Evolutionary conservation across 768 basidiomycete species (phyloP).

Genomic region (Tricholoma sp.): DNA sequence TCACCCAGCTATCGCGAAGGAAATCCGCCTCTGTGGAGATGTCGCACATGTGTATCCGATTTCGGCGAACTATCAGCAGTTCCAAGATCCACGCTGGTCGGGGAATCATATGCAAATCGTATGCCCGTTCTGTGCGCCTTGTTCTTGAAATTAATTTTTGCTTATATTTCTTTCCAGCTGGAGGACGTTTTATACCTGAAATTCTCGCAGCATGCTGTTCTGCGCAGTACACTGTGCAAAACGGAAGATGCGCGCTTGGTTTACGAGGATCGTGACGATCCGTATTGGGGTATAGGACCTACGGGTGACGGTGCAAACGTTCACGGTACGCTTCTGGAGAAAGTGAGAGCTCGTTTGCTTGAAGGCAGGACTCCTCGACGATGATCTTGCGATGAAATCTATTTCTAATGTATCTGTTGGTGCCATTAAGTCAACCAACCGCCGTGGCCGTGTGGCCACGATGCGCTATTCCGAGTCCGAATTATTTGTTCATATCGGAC

Average conservation of each 20-base stretch:
- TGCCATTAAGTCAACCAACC: too few relatives aligned
- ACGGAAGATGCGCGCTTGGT: conserved; percentile 45
- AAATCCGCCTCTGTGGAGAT: conserved; percentile 39
- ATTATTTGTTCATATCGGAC: too few relatives aligned
- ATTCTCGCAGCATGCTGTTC: conserved; percentile 62
- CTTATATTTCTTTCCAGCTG: conserved; percentile 39
- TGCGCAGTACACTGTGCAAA: conserved; percentile 48
- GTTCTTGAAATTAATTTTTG: not conserved
- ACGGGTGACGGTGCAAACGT: conserved; percentile 47
- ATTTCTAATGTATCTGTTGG: too few relatives aligned
- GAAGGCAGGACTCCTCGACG: conserved; percentile 14
- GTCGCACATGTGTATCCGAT: conserved; percentile 33
- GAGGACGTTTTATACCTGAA: conserved; percentile 64
- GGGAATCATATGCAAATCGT: conserved; percentile 46
- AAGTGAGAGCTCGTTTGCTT: conserved; percentile 45
- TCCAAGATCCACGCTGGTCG: conserved; percentile 53
- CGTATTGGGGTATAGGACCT: conserved; percentile 64
- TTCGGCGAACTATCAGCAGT: conserved; percentile 24
- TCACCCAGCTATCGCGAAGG: conserved; percentile 49
- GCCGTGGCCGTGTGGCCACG: too few relatives aligned
- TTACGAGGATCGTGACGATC: conserved; percentile 50
- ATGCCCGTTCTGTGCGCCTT: conserved; percentile 13
- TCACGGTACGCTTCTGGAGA: conserved; percentile 56
- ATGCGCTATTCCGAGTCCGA: too few relatives aligned
- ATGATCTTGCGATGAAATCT: conserved; percentile 25